phyloP scores from a whole-genome alignment of 176 grass and related monocot species.

The Eleusine indica region DNA sequence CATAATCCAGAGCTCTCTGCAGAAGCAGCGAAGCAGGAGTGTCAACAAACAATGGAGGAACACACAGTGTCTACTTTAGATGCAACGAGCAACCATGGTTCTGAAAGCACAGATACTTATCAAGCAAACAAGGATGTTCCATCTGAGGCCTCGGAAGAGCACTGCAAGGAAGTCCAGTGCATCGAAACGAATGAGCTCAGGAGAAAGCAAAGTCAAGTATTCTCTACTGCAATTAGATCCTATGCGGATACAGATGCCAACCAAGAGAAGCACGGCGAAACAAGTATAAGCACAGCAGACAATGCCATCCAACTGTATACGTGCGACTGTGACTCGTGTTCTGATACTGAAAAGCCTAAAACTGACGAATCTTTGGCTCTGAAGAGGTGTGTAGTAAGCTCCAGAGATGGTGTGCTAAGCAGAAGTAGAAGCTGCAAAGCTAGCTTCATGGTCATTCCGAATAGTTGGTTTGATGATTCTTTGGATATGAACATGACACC shows the following conservation, averaged over 20 bases:
- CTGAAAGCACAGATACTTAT: conserved; percentile 33
- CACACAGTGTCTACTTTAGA: neutral
- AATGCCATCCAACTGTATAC: conserved; percentile 50
- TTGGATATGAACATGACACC: conserved; percentile 43
- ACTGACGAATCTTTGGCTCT: conserved; percentile 42
- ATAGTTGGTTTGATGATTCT: conserved; percentile 60
- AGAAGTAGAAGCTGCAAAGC: conserved; percentile 87
- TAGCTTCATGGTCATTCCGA: conserved; percentile 71
- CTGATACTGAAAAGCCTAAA: conserved; percentile 34
- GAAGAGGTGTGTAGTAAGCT: conserved; percentile 50
- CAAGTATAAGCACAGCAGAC: conserved; percentile 21
- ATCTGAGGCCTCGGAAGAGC: conserved; percentile 47
- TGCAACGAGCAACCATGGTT: conserved; percentile 41
- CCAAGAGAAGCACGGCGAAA: conserved; percentile 28
- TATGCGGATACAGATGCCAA: conserved; percentile 30
- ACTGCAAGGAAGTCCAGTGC: conserved; percentile 87
- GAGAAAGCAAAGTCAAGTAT: conserved; percentile 45
- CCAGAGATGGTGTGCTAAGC: conserved; percentile 44
- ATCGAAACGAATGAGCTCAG: conserved; percentile 55
- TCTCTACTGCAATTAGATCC: conserved; percentile 40
- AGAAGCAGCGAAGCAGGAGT: neutral
- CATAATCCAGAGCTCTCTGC: neutral
- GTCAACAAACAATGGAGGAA: conserved; percentile 25
- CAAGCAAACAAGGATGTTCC: conserved; percentile 23
- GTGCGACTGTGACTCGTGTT: conserved; percentile 40